Evolutionary conservation across 441 rosid species (phyloP).

Genomic region (Aleurites moluccanus): DNA sequence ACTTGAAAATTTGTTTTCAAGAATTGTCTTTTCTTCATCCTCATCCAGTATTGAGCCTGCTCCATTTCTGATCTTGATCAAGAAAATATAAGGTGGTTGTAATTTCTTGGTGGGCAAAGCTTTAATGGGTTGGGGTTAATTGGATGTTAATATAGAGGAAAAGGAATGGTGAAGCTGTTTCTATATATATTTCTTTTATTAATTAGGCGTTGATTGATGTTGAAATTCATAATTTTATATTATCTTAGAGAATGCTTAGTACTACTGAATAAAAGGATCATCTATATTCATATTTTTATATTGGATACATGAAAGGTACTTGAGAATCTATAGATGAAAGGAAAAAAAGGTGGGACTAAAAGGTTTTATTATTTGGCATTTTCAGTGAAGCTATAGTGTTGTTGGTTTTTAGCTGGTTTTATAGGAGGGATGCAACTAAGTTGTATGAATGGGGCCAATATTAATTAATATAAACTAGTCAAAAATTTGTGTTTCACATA

Average conservation of each 20-base stretch:
- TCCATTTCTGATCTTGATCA: slow-evolving; percentile 23
- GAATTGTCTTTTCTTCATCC: slow-evolving; percentile 34
- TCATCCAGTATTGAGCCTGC: slow-evolving; percentile 37
- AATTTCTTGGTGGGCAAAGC: neutral
- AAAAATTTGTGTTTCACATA: too few species aligned
- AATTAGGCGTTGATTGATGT: too few species aligned
- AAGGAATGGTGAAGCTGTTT: neutral
- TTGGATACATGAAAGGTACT: slow-evolving; percentile 35
- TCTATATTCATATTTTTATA: slow-evolving; percentile 12
- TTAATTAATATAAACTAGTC: too few species aligned
- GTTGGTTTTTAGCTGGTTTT: slow-evolving; percentile 34
- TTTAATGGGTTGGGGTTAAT: neutral
- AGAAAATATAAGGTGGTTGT: neutral
- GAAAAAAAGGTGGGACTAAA: slow-evolving; percentile 26
- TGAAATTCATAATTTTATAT: too few species aligned
- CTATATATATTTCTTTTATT: neutral
- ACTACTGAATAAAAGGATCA: too few species aligned
- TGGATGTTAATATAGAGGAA: slow-evolving; percentile 9
- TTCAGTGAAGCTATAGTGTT: slow-evolving; percentile 31
- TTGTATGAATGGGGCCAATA: neutral
- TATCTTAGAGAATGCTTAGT: too few species aligned
- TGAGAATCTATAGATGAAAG: slow-evolving; percentile 32
- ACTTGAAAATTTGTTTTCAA: slow-evolving; percentile 25
- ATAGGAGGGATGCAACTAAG: neutral
- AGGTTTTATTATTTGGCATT: slow-evolving; percentile 39